Evolutionary conservation across 2,329 filamentous ascomycete genomes (phyloP).

Genomic region (Akanthomyces lecanii): DNA sequence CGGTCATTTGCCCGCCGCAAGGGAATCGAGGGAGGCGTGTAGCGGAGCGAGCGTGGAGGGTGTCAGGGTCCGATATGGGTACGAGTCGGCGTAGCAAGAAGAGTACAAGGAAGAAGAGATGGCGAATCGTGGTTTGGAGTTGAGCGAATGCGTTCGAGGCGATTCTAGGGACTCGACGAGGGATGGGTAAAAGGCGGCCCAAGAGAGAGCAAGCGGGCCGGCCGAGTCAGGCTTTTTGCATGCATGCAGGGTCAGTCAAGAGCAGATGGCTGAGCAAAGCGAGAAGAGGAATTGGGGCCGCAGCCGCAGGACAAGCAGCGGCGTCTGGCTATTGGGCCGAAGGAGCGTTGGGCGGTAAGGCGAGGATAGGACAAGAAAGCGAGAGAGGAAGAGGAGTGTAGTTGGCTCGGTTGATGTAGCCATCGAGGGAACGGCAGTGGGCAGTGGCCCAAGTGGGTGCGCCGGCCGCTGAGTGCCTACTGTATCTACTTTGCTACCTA

Average conservation of each 20-base stretch:
- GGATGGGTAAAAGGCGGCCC: slow-evolving; percentile 1
- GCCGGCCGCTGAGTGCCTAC: too few relatives aligned
- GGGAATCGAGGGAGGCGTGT: background rate
- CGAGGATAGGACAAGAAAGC: background rate
- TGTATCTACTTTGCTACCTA: too few relatives aligned
- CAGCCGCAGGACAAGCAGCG: background rate
- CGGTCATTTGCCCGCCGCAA: slow-evolving; percentile 32
- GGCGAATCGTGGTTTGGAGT: background rate
- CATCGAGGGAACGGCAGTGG: slow-evolving; percentile 6
- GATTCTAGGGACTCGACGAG: slow-evolving; percentile 4
- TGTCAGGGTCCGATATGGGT: background rate
- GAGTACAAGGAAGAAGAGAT: background rate
- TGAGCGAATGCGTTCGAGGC: background rate
- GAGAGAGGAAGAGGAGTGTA: background rate
- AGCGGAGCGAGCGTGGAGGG: background rate
- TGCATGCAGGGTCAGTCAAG: slow-evolving; percentile 3
- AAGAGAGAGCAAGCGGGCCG: slow-evolving; percentile 13
- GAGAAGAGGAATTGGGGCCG: background rate
- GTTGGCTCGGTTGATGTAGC: slow-evolving; percentile 2
- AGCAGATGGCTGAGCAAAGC: background rate
- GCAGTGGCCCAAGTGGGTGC: background rate
- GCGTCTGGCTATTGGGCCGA: slow-evolving; percentile 1
- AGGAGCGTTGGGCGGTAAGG: slow-evolving; percentile 9
- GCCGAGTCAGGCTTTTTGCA: slow-evolving; percentile 15
- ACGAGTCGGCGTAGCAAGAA: background rate